Base-by-base conservation (phyloP, 78 protist species). In the Diacronema lutheri region DNA sequence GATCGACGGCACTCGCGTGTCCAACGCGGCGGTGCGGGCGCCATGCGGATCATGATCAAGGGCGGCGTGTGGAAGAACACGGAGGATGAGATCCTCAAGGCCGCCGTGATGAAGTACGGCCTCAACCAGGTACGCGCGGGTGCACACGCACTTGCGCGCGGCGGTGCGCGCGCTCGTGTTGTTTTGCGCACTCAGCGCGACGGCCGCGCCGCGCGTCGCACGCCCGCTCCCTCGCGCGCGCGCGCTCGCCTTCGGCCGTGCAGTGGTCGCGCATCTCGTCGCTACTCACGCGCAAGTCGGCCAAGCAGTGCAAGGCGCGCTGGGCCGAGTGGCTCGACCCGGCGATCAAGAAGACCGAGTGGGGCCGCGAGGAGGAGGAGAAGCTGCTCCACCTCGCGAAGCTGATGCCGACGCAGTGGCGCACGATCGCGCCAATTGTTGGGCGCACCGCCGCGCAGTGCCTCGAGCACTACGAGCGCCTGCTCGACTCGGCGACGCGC, bases 31-130 rank as follows among this genome's bases (percentile, higher is more conserved):
- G n/a, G n/a, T n/a, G 64, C 69, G 9, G 72, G 33, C 37, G 16
- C 58, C 79, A 71, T 71, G 79, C 79, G 79, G 26, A 71, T 71
- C 66, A 40, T 83, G 25, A 65, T 83, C 79, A 65, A 93, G 86
- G 99, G 99, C 12, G 99, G 99, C 33, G 95, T 96, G 35, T 98
- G 99, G 99, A 97, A 91, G 85, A 98, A 98, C 93, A 93, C 96
- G 40, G 98, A 89, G 83, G 99, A 99, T 92, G 99, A 98, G 85
- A 93, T 99, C 61, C 95, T 99, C 90, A 98, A 98, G 90, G 99
- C 99, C 0, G 99, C 99, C 19, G 99, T 99, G 26, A 97, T 98
- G 99, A 98, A 98, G 81, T 99, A 98, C 76, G 99, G 99, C 31
- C 90, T 78, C 62, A 90, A 92, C 31, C 80, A 72, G 46, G 50